These are phyloP conservation scores for Cryphonectria naterciae DNA, from an alignment of 2,329 filamentous ascomycete species.

Conservation along the genomic window DNA sequence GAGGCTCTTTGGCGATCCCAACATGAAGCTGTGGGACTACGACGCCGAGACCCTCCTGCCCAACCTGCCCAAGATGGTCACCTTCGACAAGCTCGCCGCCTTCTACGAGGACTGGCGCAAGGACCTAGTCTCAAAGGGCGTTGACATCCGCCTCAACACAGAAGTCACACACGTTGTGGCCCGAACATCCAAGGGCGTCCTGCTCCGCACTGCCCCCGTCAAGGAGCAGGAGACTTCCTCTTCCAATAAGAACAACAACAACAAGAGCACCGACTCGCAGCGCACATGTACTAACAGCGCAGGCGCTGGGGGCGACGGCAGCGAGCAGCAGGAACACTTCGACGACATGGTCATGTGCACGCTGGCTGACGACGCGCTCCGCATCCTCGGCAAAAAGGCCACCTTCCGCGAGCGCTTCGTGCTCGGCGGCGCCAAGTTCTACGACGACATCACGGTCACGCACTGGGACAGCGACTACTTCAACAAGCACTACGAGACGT, in stretches of 20 bases:
- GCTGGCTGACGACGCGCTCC: conserved; percentile 48
- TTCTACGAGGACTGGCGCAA: conserved; percentile 66
- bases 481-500: conserved; percentile 68
- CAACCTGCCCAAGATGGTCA: conserved; percentile 68
- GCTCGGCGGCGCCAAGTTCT: conserved; percentile 71
- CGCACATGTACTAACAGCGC: conserved; percentile 42
- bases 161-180: conserved; percentile 58
- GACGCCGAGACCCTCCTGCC: conserved; percentile 57
- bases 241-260: conserved; percentile 33
- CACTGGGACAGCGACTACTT: conserved; percentile 70
- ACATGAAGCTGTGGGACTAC: conserved; percentile 65
- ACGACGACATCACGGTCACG: conserved; percentile 72
- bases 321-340: conserved; percentile 55
- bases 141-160: conserved; percentile 59
- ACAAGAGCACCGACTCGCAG: conserved; percentile 43
- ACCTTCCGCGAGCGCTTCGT: conserved; percentile 67
- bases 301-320: conserved; percentile 56
- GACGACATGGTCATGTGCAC: conserved; percentile 71
- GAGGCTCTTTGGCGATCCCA: conserved; percentile 60
- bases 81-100: conserved; percentile 64
- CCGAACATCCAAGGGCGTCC: conserved; percentile 55
- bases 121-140: conserved; percentile 57
- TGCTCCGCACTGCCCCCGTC: conserved; percentile 50
- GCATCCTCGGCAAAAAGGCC: conserved; percentile 60
- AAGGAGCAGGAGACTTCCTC: conserved; percentile 40